Conservation (phyloP, 2,329 filamentous ascomycete species). For the Chaetothyriales sp. region DNA sequence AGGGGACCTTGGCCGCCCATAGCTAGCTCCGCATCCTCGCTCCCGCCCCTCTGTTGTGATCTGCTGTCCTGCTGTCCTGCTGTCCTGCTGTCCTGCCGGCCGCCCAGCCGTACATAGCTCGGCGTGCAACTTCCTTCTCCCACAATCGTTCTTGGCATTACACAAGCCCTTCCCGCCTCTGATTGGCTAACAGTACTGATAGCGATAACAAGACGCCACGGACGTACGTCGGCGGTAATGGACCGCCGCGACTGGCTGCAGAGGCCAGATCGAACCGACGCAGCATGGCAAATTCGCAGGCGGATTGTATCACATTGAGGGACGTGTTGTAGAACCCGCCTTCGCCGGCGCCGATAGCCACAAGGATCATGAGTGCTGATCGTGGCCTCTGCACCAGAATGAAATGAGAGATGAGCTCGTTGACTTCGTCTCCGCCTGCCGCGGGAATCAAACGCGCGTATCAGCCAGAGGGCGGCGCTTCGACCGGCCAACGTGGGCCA, state of each 20-base stretch:
- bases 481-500: constrained; percentile 1
- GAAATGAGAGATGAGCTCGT: constrained; percentile 10
- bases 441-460: constrained; percentile 18
- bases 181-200: background rate
- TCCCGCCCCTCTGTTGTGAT: too few species aligned
- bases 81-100: background rate
- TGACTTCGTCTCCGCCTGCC: constrained; percentile 13
- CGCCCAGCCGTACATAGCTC: background rate
- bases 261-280: background rate
- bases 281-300: background rate
- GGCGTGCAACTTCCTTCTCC: background rate
- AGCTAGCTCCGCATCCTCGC: too few species aligned
- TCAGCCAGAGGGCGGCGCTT: constrained; percentile 13
- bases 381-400: background rate
- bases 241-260: background rate
- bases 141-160: background rate
- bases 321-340: background rate
- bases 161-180: background rate
- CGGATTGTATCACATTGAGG: background rate
- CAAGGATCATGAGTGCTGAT: background rate
- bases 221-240: background rate
- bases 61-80: too few species aligned
- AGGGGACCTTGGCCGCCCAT: too few species aligned
- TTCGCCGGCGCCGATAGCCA: background rate
- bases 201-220: background rate